A percentile compares a stretch with the other conserved stretches of the same genome.
Conservation (phyloP, 352 stramenopile genomes). For the Blastocystis sp. region DNA sequence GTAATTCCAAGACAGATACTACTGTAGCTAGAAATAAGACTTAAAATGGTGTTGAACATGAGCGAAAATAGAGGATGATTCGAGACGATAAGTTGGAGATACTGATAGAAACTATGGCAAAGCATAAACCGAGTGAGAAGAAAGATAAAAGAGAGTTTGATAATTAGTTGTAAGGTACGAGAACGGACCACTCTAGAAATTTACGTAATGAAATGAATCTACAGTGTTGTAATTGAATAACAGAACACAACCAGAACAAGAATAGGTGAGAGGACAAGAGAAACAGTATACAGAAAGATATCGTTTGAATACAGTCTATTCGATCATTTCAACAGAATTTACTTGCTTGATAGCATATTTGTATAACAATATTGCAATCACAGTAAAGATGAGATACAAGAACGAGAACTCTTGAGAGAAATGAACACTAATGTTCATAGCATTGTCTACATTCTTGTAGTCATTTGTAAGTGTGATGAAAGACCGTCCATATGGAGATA, state of each 20-base stretch:
- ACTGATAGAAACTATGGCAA: slow-evolving; percentile 28
- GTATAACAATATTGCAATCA: background rate
- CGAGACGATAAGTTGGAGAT: background rate
- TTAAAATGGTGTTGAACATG: background rate
- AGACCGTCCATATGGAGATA: slow-evolving; percentile 45
- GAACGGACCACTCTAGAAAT: background rate
- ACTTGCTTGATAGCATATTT: slow-evolving; percentile 24
- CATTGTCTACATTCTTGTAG: slow-evolving; percentile 38
- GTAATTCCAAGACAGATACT: slow-evolving; percentile 26
- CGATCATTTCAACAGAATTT: background rate
- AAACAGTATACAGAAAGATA: slow-evolving; percentile 20
- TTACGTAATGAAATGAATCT: background rate
- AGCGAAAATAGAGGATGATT: slow-evolving; percentile 1
- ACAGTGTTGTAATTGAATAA: slow-evolving; percentile 12
- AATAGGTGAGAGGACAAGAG: background rate
- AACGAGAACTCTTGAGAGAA: slow-evolving; percentile 26
- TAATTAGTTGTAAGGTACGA: background rate
- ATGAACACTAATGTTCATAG: background rate
- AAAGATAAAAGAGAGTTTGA: slow-evolving; percentile 42
- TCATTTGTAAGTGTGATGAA: slow-evolving; percentile 40
- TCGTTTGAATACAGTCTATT: slow-evolving; percentile 39
- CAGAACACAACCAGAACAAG: background rate
- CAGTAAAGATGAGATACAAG: background rate
- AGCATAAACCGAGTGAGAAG: background rate
- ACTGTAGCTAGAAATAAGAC: slow-evolving; percentile 22